These are phyloP conservation scores for Scheffersomyces coipomensis DNA, from an alignment of 805 yeast genomes.

Conservation along the genomic window DNA sequence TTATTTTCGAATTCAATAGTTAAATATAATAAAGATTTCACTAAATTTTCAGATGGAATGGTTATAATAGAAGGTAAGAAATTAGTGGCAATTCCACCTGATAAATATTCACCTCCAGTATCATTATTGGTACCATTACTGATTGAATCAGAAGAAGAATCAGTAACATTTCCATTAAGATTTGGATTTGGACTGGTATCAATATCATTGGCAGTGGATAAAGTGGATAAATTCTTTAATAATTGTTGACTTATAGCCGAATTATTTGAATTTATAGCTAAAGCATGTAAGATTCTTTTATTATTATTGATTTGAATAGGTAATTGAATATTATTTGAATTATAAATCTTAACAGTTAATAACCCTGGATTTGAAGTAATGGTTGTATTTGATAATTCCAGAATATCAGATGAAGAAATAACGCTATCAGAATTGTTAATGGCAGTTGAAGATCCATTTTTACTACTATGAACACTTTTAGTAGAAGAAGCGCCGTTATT, in stretches of 20 bases:
- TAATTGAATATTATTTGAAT: constrained; percentile 62
- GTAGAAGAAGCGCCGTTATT: not conserved
- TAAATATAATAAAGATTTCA: constrained; percentile 73
- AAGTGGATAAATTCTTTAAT: constrained; percentile 24
- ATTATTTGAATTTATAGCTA: constrained; percentile 53
- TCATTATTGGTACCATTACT: constrained; percentile 5
- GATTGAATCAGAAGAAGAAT: constrained; percentile 5
- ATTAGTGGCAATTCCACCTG: constrained; percentile 31
- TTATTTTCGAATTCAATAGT: constrained; percentile 95
- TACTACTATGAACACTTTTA: not conserved
- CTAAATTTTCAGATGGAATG: constrained; percentile 50
- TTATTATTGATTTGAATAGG: constrained; percentile 72
- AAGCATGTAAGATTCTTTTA: constrained; percentile 59
- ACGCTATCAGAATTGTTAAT: not conserved
- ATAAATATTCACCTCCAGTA: constrained; percentile 20
- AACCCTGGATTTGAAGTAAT: constrained; percentile 54
- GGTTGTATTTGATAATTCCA: not conserved
- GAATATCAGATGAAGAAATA: not conserved
- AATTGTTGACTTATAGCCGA: constrained; percentile 27
- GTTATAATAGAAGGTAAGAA: constrained; percentile 54
- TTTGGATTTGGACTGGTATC: constrained; percentile 7
- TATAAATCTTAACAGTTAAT: constrained; percentile 73
- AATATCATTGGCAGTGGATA: constrained; percentile 11
- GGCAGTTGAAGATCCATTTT: not conserved
- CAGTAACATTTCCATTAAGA: constrained; percentile 10